A percentile compares a stretch with the other conserved stretches of the same genome.
phyloP scores from a whole-genome alignment of 2,329 filamentous ascomycete species.

The Penicillium griseofulvum region DNA sequence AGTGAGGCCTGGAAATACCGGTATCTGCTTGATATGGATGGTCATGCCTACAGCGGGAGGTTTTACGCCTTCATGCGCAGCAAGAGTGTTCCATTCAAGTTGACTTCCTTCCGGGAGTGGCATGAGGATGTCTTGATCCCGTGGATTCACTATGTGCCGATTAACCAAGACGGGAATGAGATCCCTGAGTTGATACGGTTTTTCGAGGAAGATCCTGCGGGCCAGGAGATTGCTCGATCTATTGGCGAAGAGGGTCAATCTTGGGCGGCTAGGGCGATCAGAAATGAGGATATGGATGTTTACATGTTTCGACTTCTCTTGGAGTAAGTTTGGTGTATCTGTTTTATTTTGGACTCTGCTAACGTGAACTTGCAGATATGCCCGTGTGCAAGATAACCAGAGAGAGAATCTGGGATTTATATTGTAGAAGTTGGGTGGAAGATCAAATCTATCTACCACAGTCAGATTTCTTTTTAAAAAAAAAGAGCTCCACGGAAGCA shows the following conservation, averaged over 20 bases:
- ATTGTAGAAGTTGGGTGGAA: not conserved
- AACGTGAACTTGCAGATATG: constrained; percentile 6
- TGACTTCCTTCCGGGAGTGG: constrained; percentile 57
- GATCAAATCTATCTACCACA: not conserved
- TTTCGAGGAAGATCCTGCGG: constrained; percentile 47
- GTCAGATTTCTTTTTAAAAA: not conserved
- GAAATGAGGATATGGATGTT: constrained; percentile 59
- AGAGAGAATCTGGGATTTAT: constrained; percentile 1
- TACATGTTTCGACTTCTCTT: constrained; percentile 60
- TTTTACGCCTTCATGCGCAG: constrained; percentile 54
- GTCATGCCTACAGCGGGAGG: constrained; percentile 56
- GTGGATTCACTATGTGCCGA: constrained; percentile 58
- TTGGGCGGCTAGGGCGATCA: constrained; percentile 55
- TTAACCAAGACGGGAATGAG: constrained; percentile 52
- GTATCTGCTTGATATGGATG: constrained; percentile 53
- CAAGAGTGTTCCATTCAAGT: constrained; percentile 50
- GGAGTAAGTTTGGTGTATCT: constrained; percentile 10
- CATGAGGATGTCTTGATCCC: constrained; percentile 56
- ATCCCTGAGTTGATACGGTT: constrained; percentile 53
- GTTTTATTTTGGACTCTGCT: not conserved
- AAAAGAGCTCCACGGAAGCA: too few relatives aligned
- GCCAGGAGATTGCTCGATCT: constrained; percentile 48
- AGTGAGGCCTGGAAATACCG: constrained; percentile 71
- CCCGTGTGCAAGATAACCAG: constrained; percentile 10
- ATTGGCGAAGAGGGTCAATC: constrained; percentile 56